Conservation (phyloP, 2,329 filamentous ascomycete species). For the Neophaeococcomyces mojaviensis region DNA sequence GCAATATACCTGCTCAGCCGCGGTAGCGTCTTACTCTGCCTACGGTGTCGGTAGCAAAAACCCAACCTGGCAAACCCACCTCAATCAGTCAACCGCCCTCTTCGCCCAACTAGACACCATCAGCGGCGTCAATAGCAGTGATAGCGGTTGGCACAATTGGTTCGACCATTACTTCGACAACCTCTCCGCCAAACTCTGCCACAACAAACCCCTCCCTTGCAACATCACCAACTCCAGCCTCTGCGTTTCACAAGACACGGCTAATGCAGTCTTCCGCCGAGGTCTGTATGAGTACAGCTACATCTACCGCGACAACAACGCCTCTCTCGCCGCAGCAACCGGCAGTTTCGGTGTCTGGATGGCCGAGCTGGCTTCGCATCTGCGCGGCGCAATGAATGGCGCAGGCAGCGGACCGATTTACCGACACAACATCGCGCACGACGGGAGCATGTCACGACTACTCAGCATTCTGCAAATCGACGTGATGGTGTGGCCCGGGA, state of each 20-base stretch:
- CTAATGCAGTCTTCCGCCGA: slow-evolving; percentile 64
- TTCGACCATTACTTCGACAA: slow-evolving; percentile 85
- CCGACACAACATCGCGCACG: slow-evolving; percentile 72
- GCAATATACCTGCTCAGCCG: slow-evolving; percentile 56
- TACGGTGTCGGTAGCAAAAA: slow-evolving; percentile 42
- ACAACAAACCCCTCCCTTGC: slow-evolving; percentile 65
- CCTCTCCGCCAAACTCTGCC: slow-evolving; percentile 69
- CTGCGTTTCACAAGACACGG: slow-evolving; percentile 57
- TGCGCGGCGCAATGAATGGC: slow-evolving; percentile 48
- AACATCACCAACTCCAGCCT: slow-evolving; percentile 41
- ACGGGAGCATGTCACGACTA: slow-evolving; percentile 62
- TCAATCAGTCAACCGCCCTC: slow-evolving; percentile 47
- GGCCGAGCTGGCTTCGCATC: slow-evolving; percentile 60
- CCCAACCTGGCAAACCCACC: slow-evolving; percentile 55
- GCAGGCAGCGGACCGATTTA: slow-evolving; percentile 47
- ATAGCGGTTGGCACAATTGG: slow-evolving; percentile 54
- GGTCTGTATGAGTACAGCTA: slow-evolving; percentile 76
- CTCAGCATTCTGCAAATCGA: slow-evolving; percentile 65
- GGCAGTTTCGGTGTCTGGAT: slow-evolving; percentile 65
- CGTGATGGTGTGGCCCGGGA: slow-evolving; percentile 75
- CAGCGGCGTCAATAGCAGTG: slow-evolving; percentile 53
- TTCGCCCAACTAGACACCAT: slow-evolving; percentile 58
- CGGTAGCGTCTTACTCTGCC: slow-evolving; percentile 37
- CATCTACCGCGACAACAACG: slow-evolving; percentile 61
- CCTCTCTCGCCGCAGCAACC: slow-evolving; percentile 55